phyloP scores from a whole-genome alignment of 495 filamentous ascomycete species.

The Aspergillus nanangensis region DNA sequence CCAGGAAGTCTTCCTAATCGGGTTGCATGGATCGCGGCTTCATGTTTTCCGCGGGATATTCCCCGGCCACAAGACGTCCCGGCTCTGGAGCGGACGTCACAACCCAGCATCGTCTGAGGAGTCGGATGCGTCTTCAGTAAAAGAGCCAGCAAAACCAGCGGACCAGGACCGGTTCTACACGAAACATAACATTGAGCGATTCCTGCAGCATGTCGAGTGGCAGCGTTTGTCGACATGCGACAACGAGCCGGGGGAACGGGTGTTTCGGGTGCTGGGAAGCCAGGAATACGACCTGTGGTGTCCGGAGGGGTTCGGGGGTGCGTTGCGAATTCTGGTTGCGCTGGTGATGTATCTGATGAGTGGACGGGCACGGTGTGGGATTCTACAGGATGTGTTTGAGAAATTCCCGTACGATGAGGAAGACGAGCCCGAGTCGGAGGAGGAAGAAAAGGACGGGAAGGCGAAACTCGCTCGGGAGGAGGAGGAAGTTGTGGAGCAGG shows the following conservation, averaged over 20 bases:
- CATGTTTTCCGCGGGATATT: conserved; percentile 28
- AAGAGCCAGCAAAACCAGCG: not conserved
- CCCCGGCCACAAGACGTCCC: conserved; percentile 24
- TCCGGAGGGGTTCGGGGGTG: conserved; percentile 14
- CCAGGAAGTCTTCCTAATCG: conserved; percentile 29
- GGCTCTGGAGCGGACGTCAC: conserved; percentile 21
- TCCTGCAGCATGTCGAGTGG: conserved; percentile 17
- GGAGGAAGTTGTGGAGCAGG: conserved; percentile 9
- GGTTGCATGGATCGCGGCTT: conserved; percentile 26
- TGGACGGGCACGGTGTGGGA: conserved; percentile 22
- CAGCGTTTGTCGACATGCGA: conserved; percentile 11
- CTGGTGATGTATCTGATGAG: conserved; percentile 26
- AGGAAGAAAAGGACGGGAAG: conserved; percentile 1
- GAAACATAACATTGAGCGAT: conserved; percentile 14
- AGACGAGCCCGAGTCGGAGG: conserved; percentile 2
- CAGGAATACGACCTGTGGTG: conserved; percentile 29
- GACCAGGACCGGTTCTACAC: conserved; percentile 14
- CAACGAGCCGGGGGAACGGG: conserved; percentile 10
- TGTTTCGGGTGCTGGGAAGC: conserved; percentile 22
- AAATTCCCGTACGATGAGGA: conserved; percentile 16
- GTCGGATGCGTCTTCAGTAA: too few relatives aligned
- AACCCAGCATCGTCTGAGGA: too few relatives aligned
- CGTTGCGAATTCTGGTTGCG: conserved; percentile 14
- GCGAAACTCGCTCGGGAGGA: conserved; percentile 9
- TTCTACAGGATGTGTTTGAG: conserved; percentile 20